phyloP scores from a whole-genome alignment of 768 basidiomycete species.

The Cystofilobasidium capitatum region DNA sequence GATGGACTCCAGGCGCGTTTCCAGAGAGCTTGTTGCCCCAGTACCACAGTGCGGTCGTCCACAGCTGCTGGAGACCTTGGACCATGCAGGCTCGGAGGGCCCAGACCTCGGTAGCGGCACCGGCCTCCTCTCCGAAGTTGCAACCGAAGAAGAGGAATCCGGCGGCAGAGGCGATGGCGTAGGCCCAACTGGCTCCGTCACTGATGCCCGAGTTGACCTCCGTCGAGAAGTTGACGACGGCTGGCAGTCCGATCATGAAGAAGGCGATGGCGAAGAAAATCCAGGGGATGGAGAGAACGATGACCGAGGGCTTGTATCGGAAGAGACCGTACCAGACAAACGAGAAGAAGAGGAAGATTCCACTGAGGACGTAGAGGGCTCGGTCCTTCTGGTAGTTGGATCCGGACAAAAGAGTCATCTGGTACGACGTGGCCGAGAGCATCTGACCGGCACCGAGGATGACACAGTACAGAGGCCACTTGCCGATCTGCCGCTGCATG shows the following conservation, averaged over 20 bases:
- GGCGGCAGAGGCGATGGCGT: constrained; percentile 84
- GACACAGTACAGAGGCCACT: constrained; percentile 71
- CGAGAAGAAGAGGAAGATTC: constrained; percentile 74
- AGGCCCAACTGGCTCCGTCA: constrained; percentile 72
- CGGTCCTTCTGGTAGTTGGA: constrained; percentile 69
- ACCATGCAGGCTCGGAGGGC: constrained; percentile 81
- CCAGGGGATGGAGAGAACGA: constrained; percentile 79
- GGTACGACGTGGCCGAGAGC: constrained; percentile 86
- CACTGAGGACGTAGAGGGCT: constrained; percentile 83
- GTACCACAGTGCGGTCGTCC: constrained; percentile 92
- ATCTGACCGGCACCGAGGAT: constrained; percentile 45
- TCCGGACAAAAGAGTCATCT: constrained; percentile 80
- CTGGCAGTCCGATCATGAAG: constrained; percentile 81
- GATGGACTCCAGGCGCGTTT: constrained; percentile 42
- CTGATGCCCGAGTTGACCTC: constrained; percentile 52
- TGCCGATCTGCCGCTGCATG: constrained; percentile 64
- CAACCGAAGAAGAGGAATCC: constrained; percentile 89
- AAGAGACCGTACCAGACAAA: constrained; percentile 84
- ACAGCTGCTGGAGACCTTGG: constrained; percentile 89
- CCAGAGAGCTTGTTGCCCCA: constrained; percentile 69
- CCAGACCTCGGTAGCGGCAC: constrained; percentile 92
- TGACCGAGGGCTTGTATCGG: constrained; percentile 76
- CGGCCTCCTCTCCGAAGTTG: constrained; percentile 97
- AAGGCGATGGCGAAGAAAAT: constrained; percentile 83
- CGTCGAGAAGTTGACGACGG: constrained; percentile 53